phyloP scores from a whole-genome alignment of 805 yeast species.

The Lachancea fermentati region DNA sequence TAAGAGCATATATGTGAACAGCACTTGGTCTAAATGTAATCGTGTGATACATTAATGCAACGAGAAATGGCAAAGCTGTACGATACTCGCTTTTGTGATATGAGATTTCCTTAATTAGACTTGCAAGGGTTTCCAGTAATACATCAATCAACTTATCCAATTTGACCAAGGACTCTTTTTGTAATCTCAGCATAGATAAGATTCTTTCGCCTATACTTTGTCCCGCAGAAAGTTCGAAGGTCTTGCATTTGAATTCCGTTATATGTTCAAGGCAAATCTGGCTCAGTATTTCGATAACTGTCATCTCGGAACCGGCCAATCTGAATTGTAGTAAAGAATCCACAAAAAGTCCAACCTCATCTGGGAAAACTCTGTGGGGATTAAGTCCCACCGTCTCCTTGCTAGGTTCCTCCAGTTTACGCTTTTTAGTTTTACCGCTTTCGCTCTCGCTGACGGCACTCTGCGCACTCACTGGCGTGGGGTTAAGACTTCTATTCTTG shows the following conservation, averaged over 20 bases:
- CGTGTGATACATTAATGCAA: conserved; percentile 51
- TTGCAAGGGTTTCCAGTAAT: conserved; percentile 23
- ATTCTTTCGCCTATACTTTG: conserved; percentile 26
- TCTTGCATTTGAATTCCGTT: conserved; percentile 13
- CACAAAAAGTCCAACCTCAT: conserved; percentile 23
- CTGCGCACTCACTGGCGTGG: conserved; percentile 9
- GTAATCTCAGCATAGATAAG: conserved; percentile 12
- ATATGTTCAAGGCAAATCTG: conserved; percentile 18
- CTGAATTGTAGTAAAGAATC: conserved; percentile 23
- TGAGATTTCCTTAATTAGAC: conserved; percentile 26
- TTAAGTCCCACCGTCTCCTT: conserved; percentile 9
- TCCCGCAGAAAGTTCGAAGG: conserved; percentile 13
- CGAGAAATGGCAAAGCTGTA: conserved; percentile 49
- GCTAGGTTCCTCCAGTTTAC: conserved; percentile 10
- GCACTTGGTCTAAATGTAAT: conserved; percentile 61
- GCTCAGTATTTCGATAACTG: conserved; percentile 26
- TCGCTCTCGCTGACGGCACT: conserved; percentile 7
- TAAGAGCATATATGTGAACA: conserved; percentile 37
- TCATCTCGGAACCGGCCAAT: conserved; percentile 22
- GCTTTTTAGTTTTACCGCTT: conserved; percentile 8
- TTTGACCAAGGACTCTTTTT: conserved; percentile 12
- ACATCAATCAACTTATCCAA: conserved; percentile 25
- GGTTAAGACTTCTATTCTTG: conserved; percentile 7
- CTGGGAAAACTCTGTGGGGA: conserved; percentile 16
- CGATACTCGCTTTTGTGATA: conserved; percentile 21